phyloP scores from a whole-genome alignment of 2,329 filamentous ascomycete genomes.

The Tolypocladium ovalisporum region DNA sequence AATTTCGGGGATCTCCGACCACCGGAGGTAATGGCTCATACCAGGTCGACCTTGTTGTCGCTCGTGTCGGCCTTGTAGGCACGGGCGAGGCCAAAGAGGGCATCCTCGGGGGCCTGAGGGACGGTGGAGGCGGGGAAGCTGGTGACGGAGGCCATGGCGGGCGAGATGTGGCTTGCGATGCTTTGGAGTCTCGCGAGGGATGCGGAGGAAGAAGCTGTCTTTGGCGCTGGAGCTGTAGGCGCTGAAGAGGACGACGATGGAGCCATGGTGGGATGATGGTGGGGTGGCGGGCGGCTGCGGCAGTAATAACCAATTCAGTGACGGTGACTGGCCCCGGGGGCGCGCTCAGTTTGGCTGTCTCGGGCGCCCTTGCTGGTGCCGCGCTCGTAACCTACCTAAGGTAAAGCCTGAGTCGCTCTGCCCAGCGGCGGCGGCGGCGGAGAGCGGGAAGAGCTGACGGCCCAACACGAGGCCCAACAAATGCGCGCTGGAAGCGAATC shows the following conservation, averaged over 20 bases:
- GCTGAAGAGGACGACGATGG: conserved; percentile 12
- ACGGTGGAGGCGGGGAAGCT: conserved; percentile 68
- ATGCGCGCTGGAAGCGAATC: neutral
- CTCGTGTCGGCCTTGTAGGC: conserved; percentile 72
- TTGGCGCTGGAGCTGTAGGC: neutral
- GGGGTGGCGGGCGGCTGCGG: neutral
- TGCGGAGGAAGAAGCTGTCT: conserved; percentile 26
- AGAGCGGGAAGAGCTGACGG: neutral
- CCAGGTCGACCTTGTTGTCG: conserved; percentile 82
- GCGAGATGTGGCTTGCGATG: conserved; percentile 61
- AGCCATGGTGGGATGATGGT: conserved; percentile 6
- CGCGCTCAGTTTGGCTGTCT: neutral
- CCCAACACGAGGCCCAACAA: neutral
- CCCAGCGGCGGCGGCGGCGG: too few relatives aligned
- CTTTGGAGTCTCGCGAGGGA: conserved; percentile 45
- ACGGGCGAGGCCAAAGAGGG: conserved; percentile 85
- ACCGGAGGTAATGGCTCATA: conserved; percentile 29
- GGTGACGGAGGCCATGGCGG: conserved; percentile 38
- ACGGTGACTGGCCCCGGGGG: neutral
- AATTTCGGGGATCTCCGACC: neutral
- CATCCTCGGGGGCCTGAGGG: conserved; percentile 86
- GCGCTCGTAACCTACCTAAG: neutral
- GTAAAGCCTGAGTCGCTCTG: too few relatives aligned
- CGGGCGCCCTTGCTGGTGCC: neutral
- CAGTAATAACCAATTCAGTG: neutral